Evolutionary conservation across 2,329 filamentous ascomycete species (phyloP).

Genomic region (Fusarium hainanense): DNA sequence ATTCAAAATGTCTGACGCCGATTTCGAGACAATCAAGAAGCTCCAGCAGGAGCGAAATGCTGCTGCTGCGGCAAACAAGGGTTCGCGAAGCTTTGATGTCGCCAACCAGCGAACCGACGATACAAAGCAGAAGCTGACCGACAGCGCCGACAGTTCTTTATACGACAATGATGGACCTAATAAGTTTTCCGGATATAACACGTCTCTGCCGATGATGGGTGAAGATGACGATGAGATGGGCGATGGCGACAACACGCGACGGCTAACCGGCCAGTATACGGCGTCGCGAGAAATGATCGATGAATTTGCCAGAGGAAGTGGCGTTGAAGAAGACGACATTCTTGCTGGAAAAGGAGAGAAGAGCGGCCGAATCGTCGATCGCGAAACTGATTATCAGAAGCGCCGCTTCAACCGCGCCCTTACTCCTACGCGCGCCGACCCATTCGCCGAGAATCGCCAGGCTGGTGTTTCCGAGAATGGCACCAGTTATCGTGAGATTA

Average conservation of each 20-base stretch:
- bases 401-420: slow-evolving; percentile 89
- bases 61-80: slow-evolving; percentile 80
- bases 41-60: slow-evolving; percentile 94
- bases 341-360: slow-evolving; percentile 85
- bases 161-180: slow-evolving; percentile 83
- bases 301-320: slow-evolving; percentile 86
- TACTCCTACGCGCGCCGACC: slow-evolving; percentile 86
- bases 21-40: slow-evolving; percentile 88
- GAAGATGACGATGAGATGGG: slow-evolving; percentile 84
- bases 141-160: slow-evolving; percentile 86
- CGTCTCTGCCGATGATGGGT: slow-evolving; percentile 83
- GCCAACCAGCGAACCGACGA: slow-evolving; percentile 86
- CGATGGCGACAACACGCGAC: slow-evolving; percentile 76
- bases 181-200: slow-evolving; percentile 90
- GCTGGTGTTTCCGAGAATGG: slow-evolving; percentile 76
- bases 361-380: slow-evolving; percentile 88
- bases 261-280: slow-evolving; percentile 94
- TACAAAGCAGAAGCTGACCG: slow-evolving; percentile 91
- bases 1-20: slow-evolving; percentile 76
- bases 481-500: slow-evolving; percentile 87
- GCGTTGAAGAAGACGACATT: slow-evolving; percentile 92
- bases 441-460: slow-evolving; percentile 81
- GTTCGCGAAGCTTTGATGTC: slow-evolving; percentile 81
- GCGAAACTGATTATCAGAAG: slow-evolving; percentile 98
- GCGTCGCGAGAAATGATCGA: slow-evolving; percentile 92